These are phyloP conservation scores for Coemansia sp. DNA, from an alignment of 192 early-diverging fungal species.

Conservation along the genomic window DNA sequence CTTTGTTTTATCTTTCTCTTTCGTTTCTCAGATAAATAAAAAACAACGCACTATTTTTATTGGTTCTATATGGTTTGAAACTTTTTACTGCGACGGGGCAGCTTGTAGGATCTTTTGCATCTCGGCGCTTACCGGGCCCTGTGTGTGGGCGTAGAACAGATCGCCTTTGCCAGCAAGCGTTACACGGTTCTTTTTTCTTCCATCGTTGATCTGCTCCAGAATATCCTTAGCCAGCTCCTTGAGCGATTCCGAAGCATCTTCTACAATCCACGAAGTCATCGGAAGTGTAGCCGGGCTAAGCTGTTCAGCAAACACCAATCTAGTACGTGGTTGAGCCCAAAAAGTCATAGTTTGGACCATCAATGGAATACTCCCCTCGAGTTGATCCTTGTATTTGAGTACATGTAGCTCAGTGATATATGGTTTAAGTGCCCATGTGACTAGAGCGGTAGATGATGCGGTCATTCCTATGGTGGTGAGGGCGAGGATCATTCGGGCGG, in stretches of 20 bases:
- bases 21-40: neutral
- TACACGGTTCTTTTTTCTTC: conserved; percentile 4
- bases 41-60: neutral
- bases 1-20: conserved; percentile 2
- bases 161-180: conserved; percentile 30
- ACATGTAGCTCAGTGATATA: conserved; percentile 29
- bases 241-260: conserved; percentile 5
- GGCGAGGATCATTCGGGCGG: conserved; percentile 42
- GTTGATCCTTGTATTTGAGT: neutral
- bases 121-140: conserved; percentile 19
- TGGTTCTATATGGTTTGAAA: conserved; percentile 2
- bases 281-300: conserved; percentile 32
- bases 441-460: conserved; percentile 36
- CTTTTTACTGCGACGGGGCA: conserved; percentile 12
- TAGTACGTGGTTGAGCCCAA: conserved; percentile 21
- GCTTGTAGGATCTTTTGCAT: conserved; percentile 38
- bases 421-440: conserved; percentile 39
- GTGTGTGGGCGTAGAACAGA: conserved; percentile 38
- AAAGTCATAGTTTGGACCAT: conserved; percentile 42
- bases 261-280: conserved; percentile 35
- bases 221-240: conserved; percentile 9
- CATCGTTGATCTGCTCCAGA: conserved; percentile 23
- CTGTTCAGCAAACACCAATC: conserved; percentile 37
- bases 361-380: conserved; percentile 25
- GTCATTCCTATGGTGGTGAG: conserved; percentile 47